Base-by-base conservation (phyloP, 352 stramenopile genomes). In the Aphanomyces astaci region DNA sequence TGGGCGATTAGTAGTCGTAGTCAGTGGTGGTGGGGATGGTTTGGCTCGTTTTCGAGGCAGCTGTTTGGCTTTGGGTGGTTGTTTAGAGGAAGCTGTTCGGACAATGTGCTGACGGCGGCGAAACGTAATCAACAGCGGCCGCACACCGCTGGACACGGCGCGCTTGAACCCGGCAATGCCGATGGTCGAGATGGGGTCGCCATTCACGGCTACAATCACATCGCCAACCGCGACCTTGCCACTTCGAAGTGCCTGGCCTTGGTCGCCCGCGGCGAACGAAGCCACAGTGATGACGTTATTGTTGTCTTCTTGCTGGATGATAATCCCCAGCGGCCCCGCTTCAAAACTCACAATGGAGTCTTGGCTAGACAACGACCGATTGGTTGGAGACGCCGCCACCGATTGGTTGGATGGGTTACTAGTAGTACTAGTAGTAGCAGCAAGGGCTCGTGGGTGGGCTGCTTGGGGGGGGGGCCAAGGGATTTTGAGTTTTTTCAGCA, bases 131-230 rank as follows among this genome's bases (percentile, higher is more conserved):
- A 76, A 73, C 7, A 94, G 62, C 3, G 86, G 86, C 0, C 86
- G 77, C 52, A 78, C 79, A n/a, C 78, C 76, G 22, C 71, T 81
- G 0, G 76, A 82, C 32, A 94, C 82, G 13, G 77, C 72, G 48
- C 64, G 55, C 71, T 94, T 94, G 57, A 94, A 94, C 0, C 83
- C 83, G 66, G 93, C 84, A 79, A 94, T 90, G 1, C 83, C 83
- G 55, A 90, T 89, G 25, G 76, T 74, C 2, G 31, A 66, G 11
- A 94, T 62, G 10, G 72, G 74, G 13, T 79, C 77, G 3, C 78
- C 79, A 67, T 93, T 93, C 22, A 94, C 80, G 5, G 86, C 86
- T 59, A 84, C 89, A 1, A 94, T 79, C 71, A 91, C 80, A 43
- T 94, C 86, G 5, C 82, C 83, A 4, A 94, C 76, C 15, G 75